Evolutionary conservation across 176 grass and related monocot species (phyloP), one percentile per base, ranked within the genome.

Genomic region (Triticum timopheevii): DNA sequence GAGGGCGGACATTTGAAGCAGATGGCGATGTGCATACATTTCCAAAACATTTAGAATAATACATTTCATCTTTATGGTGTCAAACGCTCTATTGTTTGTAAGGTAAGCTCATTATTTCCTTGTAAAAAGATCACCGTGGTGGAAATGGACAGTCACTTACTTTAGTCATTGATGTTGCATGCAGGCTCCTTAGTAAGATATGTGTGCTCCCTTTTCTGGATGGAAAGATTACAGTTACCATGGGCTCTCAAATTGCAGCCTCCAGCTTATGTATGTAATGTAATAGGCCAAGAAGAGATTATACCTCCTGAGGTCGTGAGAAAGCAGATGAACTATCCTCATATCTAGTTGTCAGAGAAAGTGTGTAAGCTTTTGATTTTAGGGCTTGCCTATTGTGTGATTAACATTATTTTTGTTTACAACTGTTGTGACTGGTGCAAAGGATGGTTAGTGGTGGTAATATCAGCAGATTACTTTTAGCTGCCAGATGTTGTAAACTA

Each of bases 311-410:
- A 65, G 9, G 22, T 50, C 52, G 44, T 59, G 73, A 19, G 8
- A 62, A 72, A 86, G 27, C 85, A 1, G 33, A 54, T 39, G 36
- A 79, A 54, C 79, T 71, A 58, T 86, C 62, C 33, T 58, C 10
- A 25, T 58, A 19, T 22, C 58, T 12, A 8, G 50, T 77, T 77
- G 79, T 71, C 50, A 77, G 79, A 54, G 27, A 72, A 76, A 82
- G 82, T 27, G 56, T 78, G 25, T 63, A 81, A 36, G 71, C 28
- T 65, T 86, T 74, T 71, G 67, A 39, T 50, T 80, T 72, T 65
- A 86, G 58, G 78, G 39, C 23, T 86, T 78, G 15, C n/a, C 62
- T 67, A 13, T 82, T 82, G 40, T 90, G 80, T 79, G 72, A 83
- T 63, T 87, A 73, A 25, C 33, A 83, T 40, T 65, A 36, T 27